phyloP scores from a whole-genome alignment of 352 stramenopile genomes.

The Globisporangium paddicum region DNA sequence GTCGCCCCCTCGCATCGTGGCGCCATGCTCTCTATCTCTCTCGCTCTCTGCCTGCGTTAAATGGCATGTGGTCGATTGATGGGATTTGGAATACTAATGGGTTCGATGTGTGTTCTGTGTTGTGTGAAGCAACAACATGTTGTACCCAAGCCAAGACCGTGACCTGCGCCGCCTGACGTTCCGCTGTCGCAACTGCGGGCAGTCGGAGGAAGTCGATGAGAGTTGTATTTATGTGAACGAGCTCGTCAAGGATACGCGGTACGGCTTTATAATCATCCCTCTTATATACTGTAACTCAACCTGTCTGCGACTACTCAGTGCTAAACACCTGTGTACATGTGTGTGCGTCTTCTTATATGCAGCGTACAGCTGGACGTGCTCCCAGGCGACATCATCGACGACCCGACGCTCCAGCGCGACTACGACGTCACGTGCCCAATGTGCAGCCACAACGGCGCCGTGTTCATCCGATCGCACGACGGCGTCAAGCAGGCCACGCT shows the following conservation, averaged over 20 bases:
- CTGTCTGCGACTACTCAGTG: too few species aligned
- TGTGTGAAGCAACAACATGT: conserved; percentile 85
- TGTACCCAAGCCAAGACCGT: conserved; percentile 87
- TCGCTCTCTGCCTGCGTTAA: background rate
- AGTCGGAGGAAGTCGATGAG: conserved; percentile 83
- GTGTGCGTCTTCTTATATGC: background rate
- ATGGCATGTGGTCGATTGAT: background rate
- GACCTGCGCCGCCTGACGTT: conserved; percentile 84
- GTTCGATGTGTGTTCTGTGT: background rate
- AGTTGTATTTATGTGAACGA: conserved; percentile 92
- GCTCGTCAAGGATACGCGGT: conserved; percentile 86
- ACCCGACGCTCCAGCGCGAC: conserved; percentile 85
- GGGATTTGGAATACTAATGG: background rate
- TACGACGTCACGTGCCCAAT: conserved; percentile 82
- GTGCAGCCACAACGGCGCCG: conserved; percentile 71
- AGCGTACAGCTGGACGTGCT: conserved; percentile 85
- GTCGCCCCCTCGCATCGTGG: background rate
- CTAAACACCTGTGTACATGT: conserved; percentile 6
- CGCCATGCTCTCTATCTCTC: background rate
- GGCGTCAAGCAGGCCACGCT: conserved; percentile 86
- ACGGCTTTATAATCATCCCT: conserved; percentile 16
- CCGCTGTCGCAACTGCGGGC: conserved; percentile 82
- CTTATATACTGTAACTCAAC: too few species aligned
- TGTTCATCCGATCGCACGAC: conserved; percentile 87
- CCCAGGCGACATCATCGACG: conserved; percentile 82